These are phyloP conservation scores for Boechera divaricarpa DNA, from an alignment of 345 rosid species.

Conservation along the genomic window DNA sequence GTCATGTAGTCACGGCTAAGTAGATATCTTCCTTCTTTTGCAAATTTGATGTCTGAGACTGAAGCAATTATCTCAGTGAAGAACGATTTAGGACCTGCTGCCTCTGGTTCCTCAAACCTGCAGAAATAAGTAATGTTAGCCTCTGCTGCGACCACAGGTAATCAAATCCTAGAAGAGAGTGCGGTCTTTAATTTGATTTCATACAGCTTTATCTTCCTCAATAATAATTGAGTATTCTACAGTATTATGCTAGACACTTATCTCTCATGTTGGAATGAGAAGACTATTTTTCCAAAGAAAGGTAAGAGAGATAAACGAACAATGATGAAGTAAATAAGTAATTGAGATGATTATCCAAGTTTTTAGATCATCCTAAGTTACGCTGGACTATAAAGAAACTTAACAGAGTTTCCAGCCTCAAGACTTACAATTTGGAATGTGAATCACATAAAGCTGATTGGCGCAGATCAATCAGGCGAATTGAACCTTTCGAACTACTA, in stretches of 20 bases:
- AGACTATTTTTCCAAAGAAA: neutral
- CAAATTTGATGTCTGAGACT: slow-evolving; percentile 91
- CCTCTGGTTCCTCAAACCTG: slow-evolving; percentile 90
- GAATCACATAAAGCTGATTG: slow-evolving; percentile 97
- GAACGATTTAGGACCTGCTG: slow-evolving; percentile 80
- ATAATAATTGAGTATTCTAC: neutral
- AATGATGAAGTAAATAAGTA: neutral
- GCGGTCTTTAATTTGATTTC: neutral
- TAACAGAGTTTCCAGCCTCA: slow-evolving; percentile 1
- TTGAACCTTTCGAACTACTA: slow-evolving; percentile 99
- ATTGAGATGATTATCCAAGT: neutral
- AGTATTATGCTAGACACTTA: slow-evolving; percentile 15
- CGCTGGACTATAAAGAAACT: neutral
- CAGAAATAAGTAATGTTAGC: slow-evolving; percentile 29
- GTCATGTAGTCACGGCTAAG: slow-evolving; percentile 99
- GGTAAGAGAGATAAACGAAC: neutral
- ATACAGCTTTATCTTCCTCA: slow-evolving; percentile 9
- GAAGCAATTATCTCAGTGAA: slow-evolving; percentile 98
- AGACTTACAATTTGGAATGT: slow-evolving; percentile 87
- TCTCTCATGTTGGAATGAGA: slow-evolving; percentile 5
- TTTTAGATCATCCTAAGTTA: slow-evolving; percentile 14
- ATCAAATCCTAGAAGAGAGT: slow-evolving; percentile 6
- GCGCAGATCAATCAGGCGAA: slow-evolving; percentile 94
- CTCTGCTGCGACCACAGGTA: slow-evolving; percentile 11
- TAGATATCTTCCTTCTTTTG: slow-evolving; percentile 82